These are phyloP conservation scores for Apophysomyces ossiformis DNA, from an alignment of 371 early-diverging fungal species.

Conservation along the genomic window DNA sequence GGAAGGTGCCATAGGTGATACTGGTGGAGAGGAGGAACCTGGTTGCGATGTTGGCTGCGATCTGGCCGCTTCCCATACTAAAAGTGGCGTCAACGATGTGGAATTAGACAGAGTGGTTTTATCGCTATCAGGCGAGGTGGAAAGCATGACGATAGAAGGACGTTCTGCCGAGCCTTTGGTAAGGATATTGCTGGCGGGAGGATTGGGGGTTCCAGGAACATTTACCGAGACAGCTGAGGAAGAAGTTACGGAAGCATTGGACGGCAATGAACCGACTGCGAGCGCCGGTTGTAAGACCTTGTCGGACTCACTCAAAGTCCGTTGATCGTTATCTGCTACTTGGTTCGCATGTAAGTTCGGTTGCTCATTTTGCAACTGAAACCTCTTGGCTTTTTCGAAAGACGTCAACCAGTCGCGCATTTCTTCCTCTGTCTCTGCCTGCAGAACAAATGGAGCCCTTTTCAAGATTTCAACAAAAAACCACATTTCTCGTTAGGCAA, in stretches of 20 bases:
- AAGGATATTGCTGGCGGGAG: neutral
- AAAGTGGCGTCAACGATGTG: constrained; percentile 46
- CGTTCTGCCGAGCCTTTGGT: neutral
- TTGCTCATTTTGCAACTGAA: constrained; percentile 32
- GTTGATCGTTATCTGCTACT: neutral
- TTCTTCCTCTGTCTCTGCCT: constrained; percentile 77
- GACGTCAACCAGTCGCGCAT: constrained; percentile 70
- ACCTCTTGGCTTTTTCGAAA: constrained; percentile 66
- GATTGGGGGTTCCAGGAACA: neutral
- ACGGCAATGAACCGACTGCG: neutral
- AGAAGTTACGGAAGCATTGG: neutral
- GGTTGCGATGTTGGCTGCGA: constrained; percentile 6
- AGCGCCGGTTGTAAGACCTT: neutral
- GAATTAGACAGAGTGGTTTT: constrained; percentile 32
- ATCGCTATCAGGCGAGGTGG: constrained; percentile 36
- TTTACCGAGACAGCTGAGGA: constrained; percentile 9
- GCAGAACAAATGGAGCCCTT: constrained; percentile 57
- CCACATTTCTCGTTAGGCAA: neutral
- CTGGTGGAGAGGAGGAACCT: neutral
- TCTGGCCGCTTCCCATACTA: constrained; percentile 46
- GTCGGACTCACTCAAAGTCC: neutral
- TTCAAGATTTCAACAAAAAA: neutral
- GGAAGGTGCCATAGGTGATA: constrained; percentile 20
- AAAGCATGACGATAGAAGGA: constrained; percentile 41
- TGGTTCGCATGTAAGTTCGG: neutral